Conservation (phyloP, 371 early-diverging fungal species). For the Mortierella polycephala region DNA sequence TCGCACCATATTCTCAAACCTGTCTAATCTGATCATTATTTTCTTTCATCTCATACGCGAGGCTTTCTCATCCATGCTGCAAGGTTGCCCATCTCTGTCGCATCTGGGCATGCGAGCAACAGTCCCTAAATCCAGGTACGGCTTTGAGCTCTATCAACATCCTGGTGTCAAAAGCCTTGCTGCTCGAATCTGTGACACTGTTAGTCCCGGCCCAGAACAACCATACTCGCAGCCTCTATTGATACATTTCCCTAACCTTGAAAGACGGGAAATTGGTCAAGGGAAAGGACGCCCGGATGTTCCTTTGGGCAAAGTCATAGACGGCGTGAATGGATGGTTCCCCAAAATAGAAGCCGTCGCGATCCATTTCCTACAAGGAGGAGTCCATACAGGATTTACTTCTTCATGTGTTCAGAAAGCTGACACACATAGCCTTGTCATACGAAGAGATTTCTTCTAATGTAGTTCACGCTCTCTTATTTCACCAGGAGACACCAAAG, state of each 20-base stretch:
- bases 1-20: too few relatives aligned
- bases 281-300: not conserved
- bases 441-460: too few relatives aligned
- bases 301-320: not conserved
- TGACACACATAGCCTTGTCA: too few relatives aligned
- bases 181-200: conserved; percentile 3
- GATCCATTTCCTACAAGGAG: too few relatives aligned
- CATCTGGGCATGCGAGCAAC: not conserved
- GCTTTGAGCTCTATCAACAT: conserved; percentile 5
- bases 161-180: not conserved
- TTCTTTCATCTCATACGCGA: not conserved
- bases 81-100: conserved; percentile 4
- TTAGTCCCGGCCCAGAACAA: not conserved
- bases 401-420: too few relatives aligned
- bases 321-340: not conserved
- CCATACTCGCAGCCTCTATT: not conserved
- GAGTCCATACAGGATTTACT: too few relatives aligned
- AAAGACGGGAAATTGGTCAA: not conserved
- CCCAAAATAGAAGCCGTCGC: too few relatives aligned
- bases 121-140: not conserved
- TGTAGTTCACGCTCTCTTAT: too few relatives aligned
- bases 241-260: conserved; percentile 14
- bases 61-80: conserved; percentile 1
- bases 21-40: too few relatives aligned
- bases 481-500: too few relatives aligned